These are phyloP conservation scores for Auricularia sp. DNA, from an alignment of 768 basidiomycete genomes.

Conservation along the genomic window DNA sequence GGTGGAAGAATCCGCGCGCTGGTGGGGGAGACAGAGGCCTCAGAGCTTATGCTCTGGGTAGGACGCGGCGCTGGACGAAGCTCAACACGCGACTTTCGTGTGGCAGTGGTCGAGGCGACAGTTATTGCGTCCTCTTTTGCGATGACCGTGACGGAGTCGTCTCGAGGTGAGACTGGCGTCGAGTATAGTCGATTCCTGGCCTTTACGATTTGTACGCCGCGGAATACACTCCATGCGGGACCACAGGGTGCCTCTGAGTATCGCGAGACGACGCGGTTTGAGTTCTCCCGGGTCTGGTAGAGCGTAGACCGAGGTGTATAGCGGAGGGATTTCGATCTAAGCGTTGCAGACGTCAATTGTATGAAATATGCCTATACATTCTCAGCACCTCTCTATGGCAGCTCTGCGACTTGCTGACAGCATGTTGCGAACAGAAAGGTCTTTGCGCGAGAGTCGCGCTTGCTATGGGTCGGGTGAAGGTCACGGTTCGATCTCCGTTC, in stretches of 20 bases:
- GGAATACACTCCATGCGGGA: too few species aligned
- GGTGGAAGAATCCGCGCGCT: neutral
- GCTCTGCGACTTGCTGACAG: too few species aligned
- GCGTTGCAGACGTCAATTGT: neutral
- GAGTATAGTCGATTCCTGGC: neutral
- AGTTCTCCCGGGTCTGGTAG: neutral
- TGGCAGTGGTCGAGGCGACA: neutral
- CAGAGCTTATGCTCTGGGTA: neutral
- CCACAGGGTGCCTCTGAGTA: too few species aligned
- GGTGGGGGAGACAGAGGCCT: neutral
- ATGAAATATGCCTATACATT: too few species aligned
- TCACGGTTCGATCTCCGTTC: too few species aligned
- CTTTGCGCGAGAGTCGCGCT: too few species aligned
- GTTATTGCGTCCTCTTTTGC: constrained; percentile 6
- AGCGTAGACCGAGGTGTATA: neutral
- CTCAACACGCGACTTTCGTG: constrained; percentile 40
- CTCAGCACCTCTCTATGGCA: too few species aligned
- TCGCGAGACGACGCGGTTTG: too few species aligned
- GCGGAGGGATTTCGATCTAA: neutral
- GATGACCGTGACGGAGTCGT: neutral
- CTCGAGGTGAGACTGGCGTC: neutral
- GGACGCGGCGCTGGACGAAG: constrained; percentile 51
- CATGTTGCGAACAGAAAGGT: too few species aligned
- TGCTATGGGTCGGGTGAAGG: too few species aligned
- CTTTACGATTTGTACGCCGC: neutral